These are phyloP conservation scores for Claviceps sp. DNA, from an alignment of 2,329 filamentous ascomycete species.

Conservation along the genomic window DNA sequence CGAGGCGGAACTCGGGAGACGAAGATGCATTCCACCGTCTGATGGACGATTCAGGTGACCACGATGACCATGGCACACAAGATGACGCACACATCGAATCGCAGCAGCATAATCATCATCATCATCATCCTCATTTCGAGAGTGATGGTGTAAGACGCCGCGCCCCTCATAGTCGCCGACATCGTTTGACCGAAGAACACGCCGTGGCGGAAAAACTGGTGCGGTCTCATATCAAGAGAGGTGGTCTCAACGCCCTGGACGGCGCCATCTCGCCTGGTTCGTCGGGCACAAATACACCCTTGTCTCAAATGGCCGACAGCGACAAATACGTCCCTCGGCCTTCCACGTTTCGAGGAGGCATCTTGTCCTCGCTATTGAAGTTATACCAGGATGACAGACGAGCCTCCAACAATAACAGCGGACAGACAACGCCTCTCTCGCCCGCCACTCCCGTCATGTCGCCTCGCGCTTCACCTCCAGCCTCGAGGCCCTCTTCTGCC, in stretches of 20 bases:
- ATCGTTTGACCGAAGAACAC: conserved; percentile 10
- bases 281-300: conserved; percentile 25
- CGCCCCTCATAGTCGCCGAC: conserved; percentile 14
- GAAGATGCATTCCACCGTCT: conserved; percentile 20
- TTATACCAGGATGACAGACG: conserved; percentile 43
- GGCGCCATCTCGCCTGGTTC: conserved; percentile 13
- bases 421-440: conserved; percentile 26
- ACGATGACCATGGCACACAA: conserved; percentile 6
- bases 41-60: conserved; percentile 18
- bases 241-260: conserved; percentile 18
- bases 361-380: conserved; percentile 59
- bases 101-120: not conserved
- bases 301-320: conserved; percentile 34
- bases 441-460: conserved; percentile 27
- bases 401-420: conserved; percentile 22
- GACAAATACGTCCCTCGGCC: conserved; percentile 51
- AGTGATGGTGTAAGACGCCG: conserved; percentile 10
- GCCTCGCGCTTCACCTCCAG: conserved; percentile 26
- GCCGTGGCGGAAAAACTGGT: conserved; percentile 22
- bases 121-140: not conserved
- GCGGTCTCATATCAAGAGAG: conserved; percentile 19
- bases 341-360: conserved; percentile 55
- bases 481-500: conserved; percentile 27
- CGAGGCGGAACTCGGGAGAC: conserved; percentile 23
- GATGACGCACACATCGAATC: conserved; percentile 10